A percentile compares a stretch with the other conserved stretches of the same genome.
phyloP scores from a whole-genome alignment of 2,329 filamentous ascomycete genomes.

The Ampelomyces quisqualis region DNA sequence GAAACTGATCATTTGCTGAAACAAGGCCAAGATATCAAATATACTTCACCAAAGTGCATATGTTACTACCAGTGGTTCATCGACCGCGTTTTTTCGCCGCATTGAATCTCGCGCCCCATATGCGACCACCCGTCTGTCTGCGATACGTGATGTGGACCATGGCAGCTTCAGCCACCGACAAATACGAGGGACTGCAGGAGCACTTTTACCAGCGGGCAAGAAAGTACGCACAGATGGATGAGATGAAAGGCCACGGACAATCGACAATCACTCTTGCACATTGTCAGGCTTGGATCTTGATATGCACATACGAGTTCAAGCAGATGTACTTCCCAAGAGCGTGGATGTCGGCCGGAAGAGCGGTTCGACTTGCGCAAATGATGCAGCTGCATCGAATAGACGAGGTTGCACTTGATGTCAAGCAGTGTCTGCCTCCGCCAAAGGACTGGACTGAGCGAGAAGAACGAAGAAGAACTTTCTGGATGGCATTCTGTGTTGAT shows the following conservation, averaged over 20 bases:
- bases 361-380: slow-evolving; percentile 83
- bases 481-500: slow-evolving; percentile 89
- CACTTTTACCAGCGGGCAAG: slow-evolving; percentile 87
- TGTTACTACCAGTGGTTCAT: slow-evolving; percentile 85
- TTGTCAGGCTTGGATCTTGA: slow-evolving; percentile 78
- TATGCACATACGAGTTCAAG: slow-evolving; percentile 89
- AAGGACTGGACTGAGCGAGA: slow-evolving; percentile 93
- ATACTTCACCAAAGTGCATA: slow-evolving; percentile 89
- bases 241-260: slow-evolving; percentile 90
- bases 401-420: slow-evolving; percentile 79
- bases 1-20: slow-evolving; percentile 12
- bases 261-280: slow-evolving; percentile 82
- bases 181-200: slow-evolving; percentile 75
- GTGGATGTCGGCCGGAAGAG: slow-evolving; percentile 87
- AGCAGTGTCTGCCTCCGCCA: slow-evolving; percentile 82
- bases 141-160: slow-evolving; percentile 96
- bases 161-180: slow-evolving; percentile 81
- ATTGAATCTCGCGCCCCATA: slow-evolving; percentile 83
- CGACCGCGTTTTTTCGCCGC: slow-evolving; percentile 82
- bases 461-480: slow-evolving; percentile 88
- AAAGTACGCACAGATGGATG: slow-evolving; percentile 87
- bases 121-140: slow-evolving; percentile 82
- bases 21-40: slow-evolving; percentile 64
- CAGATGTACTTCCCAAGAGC: slow-evolving; percentile 96
- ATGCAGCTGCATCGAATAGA: slow-evolving; percentile 88